Evolutionary conservation across 495 filamentous ascomycete genomes (phyloP), one percentile per base, ranked within the genome.

Genomic region (Aspergillus baeticus): DNA sequence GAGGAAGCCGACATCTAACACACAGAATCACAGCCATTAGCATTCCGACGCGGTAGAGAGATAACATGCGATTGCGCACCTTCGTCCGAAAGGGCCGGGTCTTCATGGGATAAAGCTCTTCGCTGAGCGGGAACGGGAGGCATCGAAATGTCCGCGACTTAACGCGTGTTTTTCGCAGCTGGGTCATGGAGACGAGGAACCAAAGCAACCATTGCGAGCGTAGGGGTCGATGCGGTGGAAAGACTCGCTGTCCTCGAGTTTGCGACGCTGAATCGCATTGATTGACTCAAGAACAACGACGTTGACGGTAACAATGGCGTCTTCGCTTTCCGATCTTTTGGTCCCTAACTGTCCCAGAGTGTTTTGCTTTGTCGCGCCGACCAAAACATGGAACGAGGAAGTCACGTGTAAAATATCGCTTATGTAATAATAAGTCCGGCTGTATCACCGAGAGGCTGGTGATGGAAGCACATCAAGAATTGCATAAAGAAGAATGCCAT

Each of bases 1-100:
- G 57, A 96, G 78, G 54, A 92, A 78, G 50, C 79, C 81, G 67
- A 96, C 85, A 79, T 95, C 91, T 95, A 58, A 41, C 26, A 23
- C 22, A 52, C 55, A 41, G 50, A 33, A 17, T 57, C 39, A 44
- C 10, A 14, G 15, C 13, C 43, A 37, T 46, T 39, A 58, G 51
- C 44, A n/a, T 44, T 34, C 18, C 13, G 48, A 2, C 23, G 5
- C 35, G 31, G 1, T 10, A 39, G 2, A 33, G 13, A 8, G n/a
- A 18, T 17, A 38, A 31, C n/a, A 18, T 23, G 20, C 21, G 3
- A 50, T 45, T 34, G n/a, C 63, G 46, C 63, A 71, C 89, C 87
- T 63, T 90, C 73, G 63, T 94, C 86, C 42, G 84, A 84, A 61
- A 79, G 74, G 64, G 69, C 69, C 63, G 70, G 73, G 54, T 69